phyloP scores from a whole-genome alignment of 768 basidiomycete species.

The Boletus patriciae region DNA sequence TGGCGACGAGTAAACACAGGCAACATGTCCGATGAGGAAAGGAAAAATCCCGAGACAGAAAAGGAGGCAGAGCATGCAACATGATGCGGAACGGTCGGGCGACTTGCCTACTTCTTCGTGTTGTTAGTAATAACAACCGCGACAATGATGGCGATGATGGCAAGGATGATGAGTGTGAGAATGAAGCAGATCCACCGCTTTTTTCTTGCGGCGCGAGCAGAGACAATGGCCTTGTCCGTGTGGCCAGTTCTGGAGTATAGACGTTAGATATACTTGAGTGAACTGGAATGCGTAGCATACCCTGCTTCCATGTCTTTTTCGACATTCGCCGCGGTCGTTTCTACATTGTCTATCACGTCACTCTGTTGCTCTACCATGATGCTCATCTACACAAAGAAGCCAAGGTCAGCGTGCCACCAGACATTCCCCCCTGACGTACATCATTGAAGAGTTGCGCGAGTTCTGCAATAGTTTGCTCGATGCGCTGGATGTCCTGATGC shows the following conservation, averaged over 20 bases:
- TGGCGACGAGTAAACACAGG: slow-evolving; percentile 3
- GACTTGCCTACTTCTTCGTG: slow-evolving; percentile 33
- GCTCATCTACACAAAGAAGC: slow-evolving; percentile 65
- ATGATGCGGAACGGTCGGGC: not conserved
- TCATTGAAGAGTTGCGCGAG: slow-evolving; percentile 96
- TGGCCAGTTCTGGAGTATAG: slow-evolving; percentile 60
- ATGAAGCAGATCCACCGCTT: slow-evolving; percentile 98
- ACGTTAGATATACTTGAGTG: not conserved
- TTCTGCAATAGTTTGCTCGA: slow-evolving; percentile 90
- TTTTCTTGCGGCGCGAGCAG: slow-evolving; percentile 85
- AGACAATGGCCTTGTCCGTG: slow-evolving; percentile 82
- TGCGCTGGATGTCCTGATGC: slow-evolving; percentile 93
- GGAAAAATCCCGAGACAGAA: not conserved
- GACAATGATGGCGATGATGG: slow-evolving; percentile 63
- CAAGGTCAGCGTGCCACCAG: slow-evolving; percentile 2
- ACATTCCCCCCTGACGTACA: slow-evolving; percentile 42
- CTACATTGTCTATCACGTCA: slow-evolving; percentile 80
- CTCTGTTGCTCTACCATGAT: slow-evolving; percentile 94
- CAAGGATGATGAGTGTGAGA: slow-evolving; percentile 63
- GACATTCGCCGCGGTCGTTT: slow-evolving; percentile 69
- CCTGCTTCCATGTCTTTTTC: slow-evolving; percentile 86
- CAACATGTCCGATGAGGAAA: slow-evolving; percentile 12
- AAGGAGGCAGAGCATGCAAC: not conserved
- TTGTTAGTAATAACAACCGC: slow-evolving; percentile 55
- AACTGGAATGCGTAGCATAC: slow-evolving; percentile 42